Base-by-base conservation (phyloP, 441 rosid species). In the Capsella rubella region DNA sequence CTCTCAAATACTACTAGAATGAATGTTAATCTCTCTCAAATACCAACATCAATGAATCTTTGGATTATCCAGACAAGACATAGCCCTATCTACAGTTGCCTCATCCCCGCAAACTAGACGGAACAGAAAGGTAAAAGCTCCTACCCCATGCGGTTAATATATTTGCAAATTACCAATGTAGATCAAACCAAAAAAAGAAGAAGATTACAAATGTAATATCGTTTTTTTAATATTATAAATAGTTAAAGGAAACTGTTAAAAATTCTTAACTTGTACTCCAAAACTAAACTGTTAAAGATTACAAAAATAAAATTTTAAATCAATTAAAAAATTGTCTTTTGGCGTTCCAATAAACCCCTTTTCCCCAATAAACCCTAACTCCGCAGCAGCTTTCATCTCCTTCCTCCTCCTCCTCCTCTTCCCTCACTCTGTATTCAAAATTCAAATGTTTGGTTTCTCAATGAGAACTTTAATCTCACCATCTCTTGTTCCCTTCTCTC, bases 401-500 rank as follows among this genome's bases (percentile, higher is more conserved):
- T n/a, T n/a, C n/a, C n/a, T 34, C 37, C 8, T 64, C 45, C 12
- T 37, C 77, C 0, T 50, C 69, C 3, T 47, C 56, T 6, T 35
- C 35, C 0, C 13, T 12, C 42, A 51, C 64, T 61, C 64, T 61
- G 28, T 14, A 34, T 6, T 34, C 37, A 27, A 68, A 21, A 21
- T 1, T 35, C 51, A 16, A 68, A 61, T 75, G 64, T 47, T 55
- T 11, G 39, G 34, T 21, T 27, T 46, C 64, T 58, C 80, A 8
- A 70, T 76, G 80, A 76, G 46, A 63, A 57, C 80, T n/a, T 1
- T 76, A 56, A 21, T 70, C 42, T 64, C 72, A 12, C 67, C 80
- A 31, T 57, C 76, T 57, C 67, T 68, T 40, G 4, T 58, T 3
- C 69, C 74, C 14, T 37, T 35, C 64, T 61, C 79, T 61, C 58